These are phyloP conservation scores for Heliosperma pusillum DNA, from an alignment of 148 eudicot genomes.

Conservation along the genomic window DNA sequence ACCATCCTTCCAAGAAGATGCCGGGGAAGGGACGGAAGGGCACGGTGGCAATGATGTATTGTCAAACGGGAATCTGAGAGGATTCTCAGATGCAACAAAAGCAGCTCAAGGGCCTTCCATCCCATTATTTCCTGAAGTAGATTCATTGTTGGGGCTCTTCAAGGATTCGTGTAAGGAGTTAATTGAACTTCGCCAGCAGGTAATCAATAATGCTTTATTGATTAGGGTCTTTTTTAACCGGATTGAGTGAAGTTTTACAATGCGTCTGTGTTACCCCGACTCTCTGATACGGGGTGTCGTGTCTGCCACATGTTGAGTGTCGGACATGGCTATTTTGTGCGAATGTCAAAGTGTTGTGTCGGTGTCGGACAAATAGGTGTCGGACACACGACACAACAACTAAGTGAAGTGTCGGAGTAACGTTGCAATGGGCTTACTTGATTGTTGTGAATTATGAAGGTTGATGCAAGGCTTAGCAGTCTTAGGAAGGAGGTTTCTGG, in stretches of 20 bases:
- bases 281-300: too few relatives aligned
- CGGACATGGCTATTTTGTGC: too few relatives aligned
- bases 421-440: too few relatives aligned
- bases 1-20: constrained; percentile 75
- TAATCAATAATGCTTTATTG: constrained; percentile 19
- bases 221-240: neutral
- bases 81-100: constrained; percentile 38
- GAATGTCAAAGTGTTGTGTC: too few relatives aligned
- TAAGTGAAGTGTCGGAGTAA: too few relatives aligned
- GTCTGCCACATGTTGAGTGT: too few relatives aligned
- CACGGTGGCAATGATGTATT: constrained; percentile 48
- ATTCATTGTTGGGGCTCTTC: constrained; percentile 69
- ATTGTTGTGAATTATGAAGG: constrained; percentile 38
- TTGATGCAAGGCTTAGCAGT: constrained; percentile 76
- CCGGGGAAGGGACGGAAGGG: constrained; percentile 55
- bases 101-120: constrained; percentile 49
- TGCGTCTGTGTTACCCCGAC: too few relatives aligned
- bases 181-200: constrained; percentile 78
- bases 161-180: constrained; percentile 87
- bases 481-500: constrained; percentile 81
- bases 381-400: too few relatives aligned
- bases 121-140: constrained; percentile 95
- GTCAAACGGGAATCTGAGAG: constrained; percentile 53
- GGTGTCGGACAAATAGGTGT: too few relatives aligned
- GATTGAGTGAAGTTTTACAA: too few relatives aligned